Percentiles rank a stretch among this genome's conserved stretches.
phyloP scores from a whole-genome alignment of 2,329 filamentous ascomycete genomes.

The Cladophialophora chaetospira region DNA sequence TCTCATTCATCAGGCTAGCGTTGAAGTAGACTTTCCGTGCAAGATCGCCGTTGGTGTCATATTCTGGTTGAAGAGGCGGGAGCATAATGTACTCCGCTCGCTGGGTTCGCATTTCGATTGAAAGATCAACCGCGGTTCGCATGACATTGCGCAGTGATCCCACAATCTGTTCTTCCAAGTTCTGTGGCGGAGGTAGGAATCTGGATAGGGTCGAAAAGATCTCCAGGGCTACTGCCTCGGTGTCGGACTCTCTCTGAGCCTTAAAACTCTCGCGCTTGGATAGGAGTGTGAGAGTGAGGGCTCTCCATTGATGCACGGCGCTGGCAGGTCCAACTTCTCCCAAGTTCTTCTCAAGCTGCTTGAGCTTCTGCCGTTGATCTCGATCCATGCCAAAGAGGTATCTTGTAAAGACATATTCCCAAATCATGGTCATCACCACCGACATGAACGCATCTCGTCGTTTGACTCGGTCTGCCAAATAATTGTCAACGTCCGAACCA shows the following conservation, averaged over 20 bases:
- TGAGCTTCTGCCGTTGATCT: slow-evolving; percentile 96
- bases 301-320: slow-evolving; percentile 96
- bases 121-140: slow-evolving; percentile 82
- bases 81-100: slow-evolving; percentile 98
- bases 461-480: slow-evolving; percentile 82
- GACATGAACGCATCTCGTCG: slow-evolving; percentile 97
- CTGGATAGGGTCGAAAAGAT: slow-evolving; percentile 81
- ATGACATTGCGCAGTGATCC: slow-evolving; percentile 85
- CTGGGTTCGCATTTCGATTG: slow-evolving; percentile 96
- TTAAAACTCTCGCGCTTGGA: slow-evolving; percentile 78
- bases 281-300: slow-evolving; percentile 88
- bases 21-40: slow-evolving; percentile 88
- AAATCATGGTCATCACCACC: slow-evolving; percentile 98
- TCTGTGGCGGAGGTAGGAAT: slow-evolving; percentile 81
- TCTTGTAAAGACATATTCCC: slow-evolving; percentile 97
- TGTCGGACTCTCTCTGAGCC: slow-evolving; percentile 81
- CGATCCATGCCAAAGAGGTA: slow-evolving; percentile 99
- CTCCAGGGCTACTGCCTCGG: slow-evolving; percentile 91
- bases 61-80: slow-evolving; percentile 89
- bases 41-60: slow-evolving; percentile 89
- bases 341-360: slow-evolving; percentile 88
- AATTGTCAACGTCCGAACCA: slow-evolving; percentile 86
- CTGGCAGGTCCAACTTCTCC: slow-evolving; percentile 81
- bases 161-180: slow-evolving; percentile 77
- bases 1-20: slow-evolving; percentile 90